phyloP scores from a whole-genome alignment of 2,329 filamentous ascomycete species.

The Orbilia blumenaviensis region DNA sequence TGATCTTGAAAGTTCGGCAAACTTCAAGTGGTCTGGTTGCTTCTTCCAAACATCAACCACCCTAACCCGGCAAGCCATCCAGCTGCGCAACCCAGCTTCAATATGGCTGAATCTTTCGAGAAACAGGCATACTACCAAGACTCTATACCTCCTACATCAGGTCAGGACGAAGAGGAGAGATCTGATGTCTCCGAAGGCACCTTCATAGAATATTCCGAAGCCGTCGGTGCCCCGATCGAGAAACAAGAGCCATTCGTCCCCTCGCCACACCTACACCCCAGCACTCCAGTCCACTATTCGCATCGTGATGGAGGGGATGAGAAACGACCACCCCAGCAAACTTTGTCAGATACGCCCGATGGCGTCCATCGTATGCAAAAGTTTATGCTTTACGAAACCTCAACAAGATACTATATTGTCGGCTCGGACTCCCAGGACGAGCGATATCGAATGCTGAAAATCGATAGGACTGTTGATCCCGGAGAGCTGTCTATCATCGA shows the following conservation, averaged over 20 bases:
- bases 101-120: conserved; percentile 30
- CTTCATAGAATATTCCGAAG: conserved; percentile 43
- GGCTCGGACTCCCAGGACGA: conserved; percentile 89
- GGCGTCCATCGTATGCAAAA: conserved; percentile 80
- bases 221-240: conserved; percentile 2
- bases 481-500: conserved; percentile 85
- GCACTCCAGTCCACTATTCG: conserved; percentile 20
- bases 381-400: conserved; percentile 96
- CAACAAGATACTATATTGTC: conserved; percentile 90
- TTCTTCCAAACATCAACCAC: conserved; percentile 4
- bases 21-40: not conserved
- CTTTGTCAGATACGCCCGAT: conserved; percentile 57
- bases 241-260: conserved; percentile 26
- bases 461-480: conserved; percentile 84
- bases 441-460: conserved; percentile 90
- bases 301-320: conserved; percentile 10
- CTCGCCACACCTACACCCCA: conserved; percentile 41
- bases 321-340: conserved; percentile 22
- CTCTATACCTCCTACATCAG: not conserved
- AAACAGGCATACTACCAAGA: conserved; percentile 15
- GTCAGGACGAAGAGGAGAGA: conserved; percentile 11
- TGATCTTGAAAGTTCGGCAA: conserved; percentile 1
- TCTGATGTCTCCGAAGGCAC: conserved; percentile 43
- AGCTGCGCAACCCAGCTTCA: not conserved
- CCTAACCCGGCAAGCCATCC: not conserved